These are phyloP conservation scores for Nakataea oryzae DNA, from an alignment of 2,329 filamentous ascomycete species.

Conservation along the genomic window DNA sequence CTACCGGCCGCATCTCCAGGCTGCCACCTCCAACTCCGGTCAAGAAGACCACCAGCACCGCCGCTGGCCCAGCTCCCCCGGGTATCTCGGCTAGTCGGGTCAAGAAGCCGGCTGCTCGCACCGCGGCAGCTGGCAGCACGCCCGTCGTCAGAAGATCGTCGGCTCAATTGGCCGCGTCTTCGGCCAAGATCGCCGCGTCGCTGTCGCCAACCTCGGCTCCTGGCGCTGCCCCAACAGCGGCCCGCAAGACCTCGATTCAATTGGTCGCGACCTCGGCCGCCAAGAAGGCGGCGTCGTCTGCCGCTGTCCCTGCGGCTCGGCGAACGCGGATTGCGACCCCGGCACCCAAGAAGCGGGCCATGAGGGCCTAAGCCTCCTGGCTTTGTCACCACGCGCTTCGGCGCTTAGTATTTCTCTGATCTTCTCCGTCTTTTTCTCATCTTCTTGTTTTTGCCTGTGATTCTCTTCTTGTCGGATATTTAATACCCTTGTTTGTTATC, in stretches of 20 bases:
- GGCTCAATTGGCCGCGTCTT: constrained; percentile 1
- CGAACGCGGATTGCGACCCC: constrained; percentile 11
- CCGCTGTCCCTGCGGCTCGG: constrained; percentile 3
- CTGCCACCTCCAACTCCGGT: not conserved
- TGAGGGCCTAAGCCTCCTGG: not conserved
- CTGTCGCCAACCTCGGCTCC: constrained; percentile 3
- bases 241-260: constrained; percentile 6
- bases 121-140: not conserved
- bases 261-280: constrained; percentile 3
- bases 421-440: not conserved
- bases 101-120: not conserved
- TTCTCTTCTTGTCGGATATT: not conserved
- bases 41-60: not conserved
- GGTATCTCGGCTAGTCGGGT: not conserved
- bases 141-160: constrained; percentile 4
- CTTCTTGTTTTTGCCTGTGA: not conserved
- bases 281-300: not conserved
- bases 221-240: constrained; percentile 8
- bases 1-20: not conserved
- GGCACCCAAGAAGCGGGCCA: constrained; percentile 10
- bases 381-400: not conserved
- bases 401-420: not conserved
- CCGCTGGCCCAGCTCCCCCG: not conserved
- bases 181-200: constrained; percentile 6
- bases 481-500: not conserved